phyloP scores from a whole-genome alignment of 1,139 yeast species.

The Arxiozyma heterogenica region DNA sequence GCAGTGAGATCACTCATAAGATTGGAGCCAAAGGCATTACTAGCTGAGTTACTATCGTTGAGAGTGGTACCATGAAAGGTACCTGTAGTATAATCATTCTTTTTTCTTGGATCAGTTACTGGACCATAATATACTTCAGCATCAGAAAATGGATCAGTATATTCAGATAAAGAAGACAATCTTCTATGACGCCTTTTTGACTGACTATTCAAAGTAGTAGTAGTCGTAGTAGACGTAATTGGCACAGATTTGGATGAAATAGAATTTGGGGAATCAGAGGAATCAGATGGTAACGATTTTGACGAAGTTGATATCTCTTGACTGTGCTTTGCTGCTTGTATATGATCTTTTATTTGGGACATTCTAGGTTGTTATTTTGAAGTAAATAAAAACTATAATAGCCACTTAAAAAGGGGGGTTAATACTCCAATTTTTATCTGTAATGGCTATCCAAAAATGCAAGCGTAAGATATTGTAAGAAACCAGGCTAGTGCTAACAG shows the following conservation, averaged over 20 bases:
- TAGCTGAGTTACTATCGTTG: not conserved
- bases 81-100: not conserved
- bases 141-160: slow-evolving; percentile 50
- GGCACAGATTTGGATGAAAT: not conserved
- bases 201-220: not conserved
- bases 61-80: not conserved
- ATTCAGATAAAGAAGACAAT: slow-evolving; percentile 26
- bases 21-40: not conserved
- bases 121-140: slow-evolving; percentile 71
- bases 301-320: not conserved
- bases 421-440: not conserved
- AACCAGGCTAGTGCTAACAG: no score
- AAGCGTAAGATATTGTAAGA: not conserved
- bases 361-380: not conserved
- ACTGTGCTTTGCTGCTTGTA: not conserved
- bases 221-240: not conserved
- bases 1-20: not conserved
- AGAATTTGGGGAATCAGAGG: not conserved
- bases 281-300: not conserved
- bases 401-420: no score
- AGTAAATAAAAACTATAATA: not conserved
- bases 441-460: not conserved
- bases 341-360: not conserved
- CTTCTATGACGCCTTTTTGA: slow-evolving; percentile 17
- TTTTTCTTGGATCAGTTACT: slow-evolving; percentile 42